These are phyloP conservation scores for Tetragonia tetragonoides DNA, from an alignment of 148 eudicot genomes.

Conservation along the genomic window DNA sequence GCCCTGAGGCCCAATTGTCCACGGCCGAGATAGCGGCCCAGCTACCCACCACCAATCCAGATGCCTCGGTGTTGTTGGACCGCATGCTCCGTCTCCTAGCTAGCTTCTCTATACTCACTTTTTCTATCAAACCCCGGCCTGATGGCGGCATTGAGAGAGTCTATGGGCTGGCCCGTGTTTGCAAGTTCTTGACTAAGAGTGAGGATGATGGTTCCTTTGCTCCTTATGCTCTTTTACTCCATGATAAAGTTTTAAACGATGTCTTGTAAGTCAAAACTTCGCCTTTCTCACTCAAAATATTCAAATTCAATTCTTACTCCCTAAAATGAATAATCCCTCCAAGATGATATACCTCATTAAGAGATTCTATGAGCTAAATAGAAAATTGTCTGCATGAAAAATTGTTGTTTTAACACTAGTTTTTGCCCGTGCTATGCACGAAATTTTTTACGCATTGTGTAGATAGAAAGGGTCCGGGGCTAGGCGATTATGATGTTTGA, in stretches of 20 bases:
- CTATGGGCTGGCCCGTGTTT: constrained; percentile 60
- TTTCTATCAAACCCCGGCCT: constrained; percentile 21
- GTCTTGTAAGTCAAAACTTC: constrained; percentile 15
- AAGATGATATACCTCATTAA: too few species aligned
- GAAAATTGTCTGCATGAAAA: too few species aligned
- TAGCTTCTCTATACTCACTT: constrained; percentile 48
- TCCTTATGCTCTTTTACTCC: constrained; percentile 15
- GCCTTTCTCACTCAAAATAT: background rate
- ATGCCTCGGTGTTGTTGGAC: constrained; percentile 47
- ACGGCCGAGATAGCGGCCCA: constrained; percentile 48
- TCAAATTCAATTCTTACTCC: too few species aligned
- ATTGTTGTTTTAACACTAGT: too few species aligned
- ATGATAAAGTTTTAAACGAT: constrained; percentile 10
- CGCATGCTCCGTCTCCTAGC: constrained; percentile 63
- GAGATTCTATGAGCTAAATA: too few species aligned
- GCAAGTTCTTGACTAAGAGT: constrained; percentile 54
- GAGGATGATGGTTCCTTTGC: constrained; percentile 47
- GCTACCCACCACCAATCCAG: constrained; percentile 45
- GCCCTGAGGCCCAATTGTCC: constrained; percentile 48
- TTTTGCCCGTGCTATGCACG: too few species aligned
- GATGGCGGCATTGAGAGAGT: constrained; percentile 46
- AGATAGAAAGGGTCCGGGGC: too few species aligned
- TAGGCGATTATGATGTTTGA: too few species aligned
- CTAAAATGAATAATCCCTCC: too few species aligned
- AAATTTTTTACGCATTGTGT: too few species aligned